A percentile compares a stretch with the other conserved stretches of the same genome.
Conservation (phyloP, 331 rosid species). For the Pyracantha coccinea region DNA sequence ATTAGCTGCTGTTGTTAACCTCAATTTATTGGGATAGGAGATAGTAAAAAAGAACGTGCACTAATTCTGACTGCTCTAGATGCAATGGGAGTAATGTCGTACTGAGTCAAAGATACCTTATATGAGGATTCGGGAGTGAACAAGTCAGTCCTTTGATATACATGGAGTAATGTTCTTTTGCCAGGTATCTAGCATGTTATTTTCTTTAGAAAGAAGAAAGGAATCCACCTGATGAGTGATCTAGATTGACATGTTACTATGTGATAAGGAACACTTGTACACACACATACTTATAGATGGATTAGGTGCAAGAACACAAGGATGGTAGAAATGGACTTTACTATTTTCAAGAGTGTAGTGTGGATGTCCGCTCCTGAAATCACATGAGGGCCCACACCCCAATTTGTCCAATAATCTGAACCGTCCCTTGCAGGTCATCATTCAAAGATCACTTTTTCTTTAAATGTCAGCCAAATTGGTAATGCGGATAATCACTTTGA, state of each 20-base stretch:
- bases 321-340: neutral
- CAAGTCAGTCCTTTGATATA: neutral
- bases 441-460: neutral
- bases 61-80: neutral
- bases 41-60: constrained; percentile 1
- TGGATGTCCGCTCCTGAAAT: neutral
- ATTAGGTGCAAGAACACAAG: neutral
- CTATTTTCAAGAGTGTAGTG: neutral
- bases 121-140: neutral
- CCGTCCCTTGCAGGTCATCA: neutral
- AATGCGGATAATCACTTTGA: no score
- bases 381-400: neutral
- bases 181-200: neutral
- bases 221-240: neutral
- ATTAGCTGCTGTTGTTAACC: constrained; percentile 3
- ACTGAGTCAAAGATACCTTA: no score
- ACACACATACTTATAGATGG: neutral
- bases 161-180: neutral
- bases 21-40: neutral
- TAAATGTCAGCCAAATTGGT: neutral
- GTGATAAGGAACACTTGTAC: neutral
- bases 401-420: neutral
- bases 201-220: neutral
- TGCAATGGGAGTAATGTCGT: neutral
- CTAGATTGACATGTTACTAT: neutral